phyloP scores from a whole-genome alignment of 139 green algal species.

The Haematococcus lacustris region DNA sequence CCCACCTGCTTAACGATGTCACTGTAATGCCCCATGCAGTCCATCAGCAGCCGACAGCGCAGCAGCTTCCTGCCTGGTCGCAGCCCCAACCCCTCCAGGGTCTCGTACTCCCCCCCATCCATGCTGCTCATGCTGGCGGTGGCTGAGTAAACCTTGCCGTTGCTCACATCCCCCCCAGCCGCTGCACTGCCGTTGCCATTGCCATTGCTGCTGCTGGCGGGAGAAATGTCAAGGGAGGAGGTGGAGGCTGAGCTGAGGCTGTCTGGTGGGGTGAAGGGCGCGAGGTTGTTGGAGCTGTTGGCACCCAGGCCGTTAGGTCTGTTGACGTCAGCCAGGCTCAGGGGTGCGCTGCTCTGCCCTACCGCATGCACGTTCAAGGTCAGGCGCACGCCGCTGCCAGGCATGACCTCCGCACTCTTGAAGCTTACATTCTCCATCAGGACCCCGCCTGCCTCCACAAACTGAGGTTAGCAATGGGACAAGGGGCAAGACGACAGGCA shows the following conservation, averaged over 20 bases:
- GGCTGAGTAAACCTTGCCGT: too few species aligned
- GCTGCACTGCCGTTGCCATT: too few species aligned
- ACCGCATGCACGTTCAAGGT: constrained; percentile 21
- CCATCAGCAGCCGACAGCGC: constrained; percentile 64
- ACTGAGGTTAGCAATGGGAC: constrained; percentile 20
- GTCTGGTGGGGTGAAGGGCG: constrained; percentile 1
- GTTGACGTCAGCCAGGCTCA: constrained; percentile 47
- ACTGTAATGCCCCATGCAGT: constrained; percentile 87
- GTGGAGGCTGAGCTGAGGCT: too few species aligned
- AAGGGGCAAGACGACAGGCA: too few species aligned
- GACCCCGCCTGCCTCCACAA: constrained; percentile 41
- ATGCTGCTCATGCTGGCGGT: too few species aligned
- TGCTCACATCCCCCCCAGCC: too few species aligned
- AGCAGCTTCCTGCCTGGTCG: too few species aligned
- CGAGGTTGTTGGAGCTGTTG: neutral
- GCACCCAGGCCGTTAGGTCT: constrained; percentile 29
- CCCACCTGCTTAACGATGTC: constrained; percentile 78
- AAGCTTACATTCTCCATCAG: constrained; percentile 54
- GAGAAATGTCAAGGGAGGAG: too few species aligned
- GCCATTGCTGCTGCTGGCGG: too few species aligned
- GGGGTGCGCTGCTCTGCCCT: neutral
- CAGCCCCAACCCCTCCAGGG: too few species aligned
- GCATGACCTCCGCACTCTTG: constrained; percentile 24
- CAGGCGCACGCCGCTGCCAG: constrained; percentile 27
- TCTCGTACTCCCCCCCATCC: too few species aligned